phyloP scores from a whole-genome alignment of 1,284 basidiomycete genomes.

The Puccinia polysora region DNA sequence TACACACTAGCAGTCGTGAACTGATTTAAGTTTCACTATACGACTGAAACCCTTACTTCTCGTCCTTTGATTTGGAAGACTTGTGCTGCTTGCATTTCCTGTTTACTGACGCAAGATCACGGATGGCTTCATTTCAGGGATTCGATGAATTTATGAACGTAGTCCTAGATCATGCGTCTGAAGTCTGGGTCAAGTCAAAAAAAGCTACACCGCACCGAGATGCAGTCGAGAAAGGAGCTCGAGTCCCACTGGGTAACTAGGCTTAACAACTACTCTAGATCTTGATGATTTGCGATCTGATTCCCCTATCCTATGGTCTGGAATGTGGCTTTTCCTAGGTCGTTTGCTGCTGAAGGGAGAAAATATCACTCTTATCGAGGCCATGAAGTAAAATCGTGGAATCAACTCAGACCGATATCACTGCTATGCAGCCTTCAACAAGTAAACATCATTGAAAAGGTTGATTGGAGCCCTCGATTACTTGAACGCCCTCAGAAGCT shows the following conservation, averaged over 20 bases:
- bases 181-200: slow-evolving; percentile 75
- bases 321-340: slow-evolving; percentile 58
- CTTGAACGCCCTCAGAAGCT: too few species aligned
- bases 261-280: neutral
- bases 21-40: too few species aligned
- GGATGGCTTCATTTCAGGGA: too few species aligned
- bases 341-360: slow-evolving; percentile 91
- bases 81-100: slow-evolving; percentile 33
- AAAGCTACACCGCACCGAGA: slow-evolving; percentile 73
- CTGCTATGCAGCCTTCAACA: too few species aligned
- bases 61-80: slow-evolving; percentile 29
- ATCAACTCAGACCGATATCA: too few species aligned
- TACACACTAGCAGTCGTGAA: too few species aligned
- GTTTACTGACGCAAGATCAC: too few species aligned
- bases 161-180: slow-evolving; percentile 88
- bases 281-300: neutral
- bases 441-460: too few species aligned
- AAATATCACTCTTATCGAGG: slow-evolving; percentile 91
- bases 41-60: too few species aligned
- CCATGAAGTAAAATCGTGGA: slow-evolving; percentile 48
- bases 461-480: too few species aligned
- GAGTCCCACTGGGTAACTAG: slow-evolving; percentile 36
- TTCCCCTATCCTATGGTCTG: neutral
- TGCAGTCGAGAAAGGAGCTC: slow-evolving; percentile 59
- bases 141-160: slow-evolving; percentile 99